Percentiles rank a stretch among this genome's conserved stretches.
Conservation (phyloP, 2,329 filamentous ascomycete species). For the Fusarium beomiforme region DNA sequence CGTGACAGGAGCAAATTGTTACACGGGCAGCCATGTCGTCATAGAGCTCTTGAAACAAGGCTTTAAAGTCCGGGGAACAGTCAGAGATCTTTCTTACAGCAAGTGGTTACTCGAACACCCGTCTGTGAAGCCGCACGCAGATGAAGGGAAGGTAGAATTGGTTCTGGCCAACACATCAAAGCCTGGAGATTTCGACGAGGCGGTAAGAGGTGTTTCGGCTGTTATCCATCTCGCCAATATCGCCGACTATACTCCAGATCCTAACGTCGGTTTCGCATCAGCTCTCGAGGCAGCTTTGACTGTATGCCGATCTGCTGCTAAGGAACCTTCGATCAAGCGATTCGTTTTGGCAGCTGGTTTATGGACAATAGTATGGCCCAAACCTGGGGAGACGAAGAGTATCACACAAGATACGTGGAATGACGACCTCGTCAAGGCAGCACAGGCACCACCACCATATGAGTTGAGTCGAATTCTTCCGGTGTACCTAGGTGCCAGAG, state of each 20-base stretch:
- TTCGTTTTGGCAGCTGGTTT: slow-evolving; percentile 32
- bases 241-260: slow-evolving; percentile 18
- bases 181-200: slow-evolving; percentile 28
- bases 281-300: slow-evolving; percentile 23
- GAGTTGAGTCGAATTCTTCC: slow-evolving; percentile 9
- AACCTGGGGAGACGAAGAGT: background rate
- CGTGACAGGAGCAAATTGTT: slow-evolving; percentile 34
- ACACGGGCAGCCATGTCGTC: slow-evolving; percentile 34
- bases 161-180: slow-evolving; percentile 29
- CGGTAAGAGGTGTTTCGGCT: slow-evolving; percentile 32
- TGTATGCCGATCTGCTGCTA: slow-evolving; percentile 29
- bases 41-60: slow-evolving; percentile 32
- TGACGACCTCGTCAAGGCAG: slow-evolving; percentile 10
- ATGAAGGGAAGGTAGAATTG: slow-evolving; percentile 22
- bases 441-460: slow-evolving; percentile 33
- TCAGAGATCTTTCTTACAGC: slow-evolving; percentile 21
- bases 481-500: slow-evolving; percentile 16
- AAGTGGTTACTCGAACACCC: slow-evolving; percentile 33
- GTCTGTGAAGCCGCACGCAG: slow-evolving; percentile 2
- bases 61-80: slow-evolving; percentile 36
- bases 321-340: slow-evolving; percentile 24
- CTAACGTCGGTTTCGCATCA: slow-evolving; percentile 21
- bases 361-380: slow-evolving; percentile 26
- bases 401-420: slow-evolving; percentile 34
- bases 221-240: slow-evolving; percentile 34